Percentiles rank a stretch among this genome's conserved stretches.
phyloP scores from a whole-genome alignment of 108 stramenopile species.

The Craspedostauros australis region DNA sequence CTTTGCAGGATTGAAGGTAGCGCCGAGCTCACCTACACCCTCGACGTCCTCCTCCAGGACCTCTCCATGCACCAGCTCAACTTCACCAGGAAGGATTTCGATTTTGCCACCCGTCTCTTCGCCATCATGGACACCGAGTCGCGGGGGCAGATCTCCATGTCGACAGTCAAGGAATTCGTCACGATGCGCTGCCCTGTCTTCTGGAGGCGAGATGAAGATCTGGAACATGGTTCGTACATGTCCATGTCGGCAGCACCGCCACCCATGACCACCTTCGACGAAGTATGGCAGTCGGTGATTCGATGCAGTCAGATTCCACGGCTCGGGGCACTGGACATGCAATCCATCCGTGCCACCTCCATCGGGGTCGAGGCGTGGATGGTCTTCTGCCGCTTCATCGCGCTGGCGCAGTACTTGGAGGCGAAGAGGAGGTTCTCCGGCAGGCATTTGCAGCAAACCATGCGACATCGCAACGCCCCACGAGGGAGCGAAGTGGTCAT shows the following conservation, averaged over 20 bases:
- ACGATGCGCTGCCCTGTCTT: constrained; percentile 73
- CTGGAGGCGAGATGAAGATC: constrained; percentile 70
- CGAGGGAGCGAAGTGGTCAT: constrained; percentile 69
- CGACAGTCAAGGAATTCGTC: constrained; percentile 65
- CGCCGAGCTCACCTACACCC: constrained; percentile 12
- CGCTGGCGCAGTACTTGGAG: constrained; percentile 76
- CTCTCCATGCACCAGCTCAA: constrained; percentile 36
- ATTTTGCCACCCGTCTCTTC: constrained; percentile 63
- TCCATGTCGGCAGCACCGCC: constrained; percentile 1
- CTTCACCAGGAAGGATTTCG: constrained; percentile 60
- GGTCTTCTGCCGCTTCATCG: constrained; percentile 81
- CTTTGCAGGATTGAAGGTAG: constrained; percentile 35
- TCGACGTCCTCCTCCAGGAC: constrained; percentile 27
- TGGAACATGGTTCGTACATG: constrained; percentile 13
- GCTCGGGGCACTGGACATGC: neutral
- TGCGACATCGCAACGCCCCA: constrained; percentile 66
- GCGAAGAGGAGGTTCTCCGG: constrained; percentile 75
- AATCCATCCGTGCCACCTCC: constrained; percentile 7
- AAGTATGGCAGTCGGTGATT: constrained; percentile 65
- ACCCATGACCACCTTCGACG: constrained; percentile 63
- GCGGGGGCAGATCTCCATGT: constrained; percentile 49
- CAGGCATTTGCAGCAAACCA: constrained; percentile 81
- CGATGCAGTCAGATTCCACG: constrained; percentile 29
- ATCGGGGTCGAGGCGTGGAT: constrained; percentile 82
- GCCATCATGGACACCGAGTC: constrained; percentile 74